Base-by-base conservation (phyloP, 192 early-diverging fungal genomes). In the Linnemannia zychae region DNA sequence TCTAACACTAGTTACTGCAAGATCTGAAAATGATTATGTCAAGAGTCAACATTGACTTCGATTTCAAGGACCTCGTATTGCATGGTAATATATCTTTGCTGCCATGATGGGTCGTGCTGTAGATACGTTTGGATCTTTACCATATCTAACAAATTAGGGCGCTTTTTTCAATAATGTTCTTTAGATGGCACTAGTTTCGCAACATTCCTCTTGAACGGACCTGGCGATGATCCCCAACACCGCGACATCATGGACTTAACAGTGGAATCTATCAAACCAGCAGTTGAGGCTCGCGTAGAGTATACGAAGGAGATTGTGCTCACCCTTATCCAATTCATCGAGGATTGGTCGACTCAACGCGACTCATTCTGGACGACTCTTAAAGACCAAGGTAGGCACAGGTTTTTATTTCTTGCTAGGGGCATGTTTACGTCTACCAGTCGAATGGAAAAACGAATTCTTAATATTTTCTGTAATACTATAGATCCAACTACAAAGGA, bases 241-340 rank as follows among this genome's bases (percentile, higher is more conserved):
- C 49, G 36, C 38, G 67, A 67, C 7, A 71, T 75, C 72, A 75
- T 66, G 38, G 74, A 85, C 3, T 15, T 79, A 34, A 76, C 83
- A 7, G 31, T 60, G 34, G 77, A 72, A 3, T 46, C 77, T 20
- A 33, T 85, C 7, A 79, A 72, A 50, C 48, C 77, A 3, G 50
- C 74, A 47, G 18, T 79, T 12, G 78, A 75, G 28, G 71, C 67
- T 20, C 77, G 77, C 7, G 66, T 77, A 76, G 74, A 71, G 38
- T 76, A 76, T 63, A 85, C 78, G 7, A 85, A 85, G 70, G 83
- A 85, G 15, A 76, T 85, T 22, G 74, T 85, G 13, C 44, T 79
- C 33, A 79, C 50, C 49, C 20, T 85, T 12, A 24, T 85, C 34
- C 72, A 65, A n/a, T 66, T 79, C 15, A 76, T 85, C n/a, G 77